A percentile compares a stretch with the other conserved stretches of the same genome.
Conservation (phyloP, 371 early-diverging fungal genomes). For the Rhizopus delemar region DNA sequence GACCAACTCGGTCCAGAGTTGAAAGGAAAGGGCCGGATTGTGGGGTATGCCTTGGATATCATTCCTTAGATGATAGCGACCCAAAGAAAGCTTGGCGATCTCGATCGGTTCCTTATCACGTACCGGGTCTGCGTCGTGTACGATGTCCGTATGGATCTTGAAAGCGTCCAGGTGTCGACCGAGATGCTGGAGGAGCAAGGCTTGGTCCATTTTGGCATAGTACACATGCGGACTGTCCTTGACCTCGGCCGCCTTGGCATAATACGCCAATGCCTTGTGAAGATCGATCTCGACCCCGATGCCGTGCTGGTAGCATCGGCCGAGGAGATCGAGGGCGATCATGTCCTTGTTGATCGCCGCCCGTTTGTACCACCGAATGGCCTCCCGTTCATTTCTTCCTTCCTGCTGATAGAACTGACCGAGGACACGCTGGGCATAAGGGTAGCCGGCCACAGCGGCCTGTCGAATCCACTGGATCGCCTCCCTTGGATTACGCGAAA, state of each 20-base stretch:
- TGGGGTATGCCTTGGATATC: conserved; percentile 28
- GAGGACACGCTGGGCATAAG: conserved; percentile 46
- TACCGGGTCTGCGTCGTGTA: conserved; percentile 1
- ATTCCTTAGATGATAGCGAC: conserved; percentile 42
- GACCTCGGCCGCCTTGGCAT: conserved; percentile 62
- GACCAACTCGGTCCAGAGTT: conserved; percentile 25
- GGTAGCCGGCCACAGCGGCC: conserved; percentile 42
- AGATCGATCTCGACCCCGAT: conserved; percentile 60
- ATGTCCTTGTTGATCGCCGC: conserved; percentile 69
- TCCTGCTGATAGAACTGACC: conserved; percentile 47
- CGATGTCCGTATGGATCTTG: conserved; percentile 1
- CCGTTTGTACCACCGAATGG: conserved; percentile 66
- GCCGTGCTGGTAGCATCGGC: conserved; percentile 74
- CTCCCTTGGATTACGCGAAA: conserved; percentile 31
- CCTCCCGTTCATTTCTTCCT: conserved; percentile 43
- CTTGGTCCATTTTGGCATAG: conserved; percentile 50
- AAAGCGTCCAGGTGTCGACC: conserved; percentile 42
- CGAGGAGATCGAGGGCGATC: conserved; percentile 69
- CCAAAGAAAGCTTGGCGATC: conserved; percentile 39
- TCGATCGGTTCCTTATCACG: conserved; percentile 19
- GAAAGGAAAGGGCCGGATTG: conserved; percentile 28
- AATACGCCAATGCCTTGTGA: conserved; percentile 62
- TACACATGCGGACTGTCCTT: conserved; percentile 36
- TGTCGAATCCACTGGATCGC: conserved; percentile 37
- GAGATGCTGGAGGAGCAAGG: conserved; percentile 38